Conservation (phyloP, 441 rosid species). For the Euphorbia schlechtendalii region DNA sequence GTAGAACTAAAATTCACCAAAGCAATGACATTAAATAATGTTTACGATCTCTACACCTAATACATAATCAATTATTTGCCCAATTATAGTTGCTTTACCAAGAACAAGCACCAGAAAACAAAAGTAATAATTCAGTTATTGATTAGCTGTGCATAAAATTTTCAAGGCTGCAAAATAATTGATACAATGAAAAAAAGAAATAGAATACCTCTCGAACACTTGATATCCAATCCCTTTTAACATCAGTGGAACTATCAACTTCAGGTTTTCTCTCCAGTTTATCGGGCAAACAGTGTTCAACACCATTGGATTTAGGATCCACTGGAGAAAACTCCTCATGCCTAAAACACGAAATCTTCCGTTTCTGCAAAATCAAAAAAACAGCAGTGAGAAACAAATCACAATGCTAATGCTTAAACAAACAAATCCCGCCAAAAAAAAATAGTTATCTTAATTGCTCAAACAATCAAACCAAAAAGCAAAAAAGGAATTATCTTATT, state of each 20-base stretch:
- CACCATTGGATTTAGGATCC: slow-evolving; percentile 32
- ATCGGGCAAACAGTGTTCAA: slow-evolving; percentile 41
- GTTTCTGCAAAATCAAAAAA: slow-evolving; percentile 42
- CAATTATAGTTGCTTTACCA: too few relatives aligned
- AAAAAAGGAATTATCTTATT: background rate
- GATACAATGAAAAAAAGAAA: background rate
- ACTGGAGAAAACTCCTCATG: slow-evolving; percentile 43
- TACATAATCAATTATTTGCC: background rate
- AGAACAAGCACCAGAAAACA: background rate
- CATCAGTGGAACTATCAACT: slow-evolving; percentile 26
- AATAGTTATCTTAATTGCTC: background rate
- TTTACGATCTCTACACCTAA: too few relatives aligned
- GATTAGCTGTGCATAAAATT: background rate
- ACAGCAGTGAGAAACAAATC: background rate
- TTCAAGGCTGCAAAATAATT: background rate
- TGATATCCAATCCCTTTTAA: slow-evolving; percentile 44
- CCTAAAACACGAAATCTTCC: slow-evolving; percentile 68
- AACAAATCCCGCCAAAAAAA: too few relatives aligned
- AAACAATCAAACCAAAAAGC: background rate
- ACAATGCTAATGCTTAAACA: too few relatives aligned
- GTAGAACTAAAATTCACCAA: background rate
- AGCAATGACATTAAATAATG: background rate
- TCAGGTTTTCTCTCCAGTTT: slow-evolving; percentile 51
- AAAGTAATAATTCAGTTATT: too few relatives aligned
- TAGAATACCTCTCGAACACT: slow-evolving; percentile 46